A percentile compares a stretch with the other conserved stretches of the same genome.
phyloP scores from a whole-genome alignment of 768 basidiomycete genomes.

The Lentinula sp. region DNA sequence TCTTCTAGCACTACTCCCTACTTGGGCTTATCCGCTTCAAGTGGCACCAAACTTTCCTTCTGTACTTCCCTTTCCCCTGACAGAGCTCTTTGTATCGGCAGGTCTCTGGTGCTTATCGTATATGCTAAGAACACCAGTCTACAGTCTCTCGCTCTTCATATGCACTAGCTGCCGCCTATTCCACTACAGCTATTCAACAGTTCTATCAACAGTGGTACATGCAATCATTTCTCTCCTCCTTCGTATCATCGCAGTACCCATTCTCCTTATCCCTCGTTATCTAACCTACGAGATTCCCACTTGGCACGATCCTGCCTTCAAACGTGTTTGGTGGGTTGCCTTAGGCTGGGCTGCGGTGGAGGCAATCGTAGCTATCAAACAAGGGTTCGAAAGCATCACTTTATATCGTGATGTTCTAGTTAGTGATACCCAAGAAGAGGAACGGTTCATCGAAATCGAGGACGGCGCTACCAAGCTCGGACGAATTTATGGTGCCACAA shows the following conservation, averaged over 20 bases:
- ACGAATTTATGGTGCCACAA: neutral
- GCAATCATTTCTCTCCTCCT: conserved; percentile 46
- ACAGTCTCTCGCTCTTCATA: conserved; percentile 24
- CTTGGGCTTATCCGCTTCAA: conserved; percentile 37
- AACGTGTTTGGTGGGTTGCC: conserved; percentile 70
- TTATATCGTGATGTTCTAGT: conserved; percentile 70
- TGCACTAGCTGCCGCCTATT: conserved; percentile 23
- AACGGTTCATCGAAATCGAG: neutral
- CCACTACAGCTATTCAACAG: conserved; percentile 23
- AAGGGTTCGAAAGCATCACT: conserved; percentile 64
- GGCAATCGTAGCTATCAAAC: conserved; percentile 54
- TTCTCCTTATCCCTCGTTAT: conserved; percentile 38
- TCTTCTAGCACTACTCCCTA: conserved; percentile 44
- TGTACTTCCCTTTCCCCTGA: conserved; percentile 55
- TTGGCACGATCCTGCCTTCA: conserved; percentile 53
- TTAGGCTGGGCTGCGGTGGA: conserved; percentile 73
- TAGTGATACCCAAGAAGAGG: conserved; percentile 10
- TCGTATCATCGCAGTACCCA: conserved; percentile 47
- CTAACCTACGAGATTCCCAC: conserved; percentile 38
- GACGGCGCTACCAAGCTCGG: conserved; percentile 1
- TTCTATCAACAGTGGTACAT: conserved; percentile 36
- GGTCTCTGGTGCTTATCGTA: conserved; percentile 59
- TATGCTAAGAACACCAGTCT: conserved; percentile 44
- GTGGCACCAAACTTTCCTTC: conserved; percentile 27
- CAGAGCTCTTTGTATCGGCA: conserved; percentile 56